Conservation (phyloP, 257 asterid species). For the Solanum phureja region DNA sequence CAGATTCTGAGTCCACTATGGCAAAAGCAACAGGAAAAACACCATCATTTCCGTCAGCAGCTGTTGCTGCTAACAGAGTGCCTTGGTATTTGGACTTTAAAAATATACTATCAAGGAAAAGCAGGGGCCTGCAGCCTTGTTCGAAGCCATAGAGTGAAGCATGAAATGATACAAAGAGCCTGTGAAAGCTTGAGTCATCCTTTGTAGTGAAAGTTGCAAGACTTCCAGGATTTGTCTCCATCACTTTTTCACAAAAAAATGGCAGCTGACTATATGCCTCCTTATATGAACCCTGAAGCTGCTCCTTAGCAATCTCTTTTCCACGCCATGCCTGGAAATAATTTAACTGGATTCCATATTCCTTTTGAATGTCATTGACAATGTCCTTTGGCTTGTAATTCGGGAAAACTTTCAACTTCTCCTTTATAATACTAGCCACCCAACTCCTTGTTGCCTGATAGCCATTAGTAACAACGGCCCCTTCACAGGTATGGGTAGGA, state of each 20-base stretch:
- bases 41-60: conserved; percentile 84
- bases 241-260: conserved; percentile 68
- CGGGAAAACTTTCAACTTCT: conserved; percentile 73
- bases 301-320: conserved; percentile 96
- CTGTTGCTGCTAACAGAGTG: conserved; percentile 78
- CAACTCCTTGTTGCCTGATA: conserved; percentile 93
- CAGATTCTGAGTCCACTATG: conserved; percentile 78
- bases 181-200: conserved; percentile 89
- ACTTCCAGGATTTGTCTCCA: conserved; percentile 96
- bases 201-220: conserved; percentile 86
- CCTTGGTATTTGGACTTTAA: conserved; percentile 94
- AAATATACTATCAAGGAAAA: conserved; percentile 77
- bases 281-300: conserved; percentile 96
- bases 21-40: conserved; percentile 95
- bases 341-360: conserved; percentile 86
- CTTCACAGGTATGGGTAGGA: conserved; percentile 88
- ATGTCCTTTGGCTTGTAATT: conserved; percentile 95
- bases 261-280: conserved; percentile 94
- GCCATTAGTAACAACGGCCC: conserved; percentile 53
- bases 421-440: conserved; percentile 98
- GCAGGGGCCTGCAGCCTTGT: conserved; percentile 90
- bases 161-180: conserved; percentile 80
- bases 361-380: conserved; percentile 82
- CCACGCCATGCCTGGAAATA: conserved; percentile 99
- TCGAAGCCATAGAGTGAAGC: conserved; percentile 85